Conservation (phyloP, 176 grass and related monocot genomes). For the Puya raimondii region DNA sequence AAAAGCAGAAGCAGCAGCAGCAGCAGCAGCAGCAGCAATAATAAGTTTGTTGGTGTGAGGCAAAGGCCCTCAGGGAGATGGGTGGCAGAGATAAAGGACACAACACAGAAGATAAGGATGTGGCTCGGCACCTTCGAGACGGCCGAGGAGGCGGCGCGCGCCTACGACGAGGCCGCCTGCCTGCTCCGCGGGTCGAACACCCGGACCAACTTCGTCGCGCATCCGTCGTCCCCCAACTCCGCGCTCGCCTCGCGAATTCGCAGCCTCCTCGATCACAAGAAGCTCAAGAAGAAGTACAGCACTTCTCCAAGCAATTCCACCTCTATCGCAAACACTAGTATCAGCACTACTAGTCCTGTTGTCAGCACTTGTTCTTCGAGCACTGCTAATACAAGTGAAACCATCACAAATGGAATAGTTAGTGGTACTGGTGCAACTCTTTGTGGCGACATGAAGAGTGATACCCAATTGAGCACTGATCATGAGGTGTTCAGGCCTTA, state of each 20-base stretch:
- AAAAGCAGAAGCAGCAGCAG: constrained; percentile 14
- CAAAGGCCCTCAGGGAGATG: constrained; percentile 55
- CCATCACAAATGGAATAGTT: too few relatives aligned
- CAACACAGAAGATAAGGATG: constrained; percentile 48
- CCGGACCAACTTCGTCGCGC: constrained; percentile 51
- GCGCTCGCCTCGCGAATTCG: constrained; percentile 40
- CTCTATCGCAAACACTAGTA: background rate
- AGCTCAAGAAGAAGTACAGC: constrained; percentile 27
- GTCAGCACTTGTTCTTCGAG: constrained; percentile 4
- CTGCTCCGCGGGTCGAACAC: constrained; percentile 59
- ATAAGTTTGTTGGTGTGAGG: constrained; percentile 48
- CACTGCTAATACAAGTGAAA: background rate
- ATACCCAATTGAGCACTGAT: background rate
- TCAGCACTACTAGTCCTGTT: background rate
- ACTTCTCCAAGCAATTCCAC: background rate
- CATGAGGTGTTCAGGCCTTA: constrained; percentile 19
- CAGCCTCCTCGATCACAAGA: constrained; percentile 39
- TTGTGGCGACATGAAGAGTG: background rate
- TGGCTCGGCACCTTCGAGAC: constrained; percentile 72
- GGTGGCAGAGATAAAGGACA: constrained; percentile 74
- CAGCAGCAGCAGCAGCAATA: constrained; percentile 11
- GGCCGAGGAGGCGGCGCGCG: constrained; percentile 44
- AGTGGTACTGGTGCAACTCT: background rate
- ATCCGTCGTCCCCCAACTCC: constrained; percentile 10
- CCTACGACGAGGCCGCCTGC: constrained; percentile 59